Evolutionary conservation across 2,329 filamentous ascomycete species (phyloP), one percentile per base, ranked within the genome.

Genomic region (Trichoderma sp.): DNA sequence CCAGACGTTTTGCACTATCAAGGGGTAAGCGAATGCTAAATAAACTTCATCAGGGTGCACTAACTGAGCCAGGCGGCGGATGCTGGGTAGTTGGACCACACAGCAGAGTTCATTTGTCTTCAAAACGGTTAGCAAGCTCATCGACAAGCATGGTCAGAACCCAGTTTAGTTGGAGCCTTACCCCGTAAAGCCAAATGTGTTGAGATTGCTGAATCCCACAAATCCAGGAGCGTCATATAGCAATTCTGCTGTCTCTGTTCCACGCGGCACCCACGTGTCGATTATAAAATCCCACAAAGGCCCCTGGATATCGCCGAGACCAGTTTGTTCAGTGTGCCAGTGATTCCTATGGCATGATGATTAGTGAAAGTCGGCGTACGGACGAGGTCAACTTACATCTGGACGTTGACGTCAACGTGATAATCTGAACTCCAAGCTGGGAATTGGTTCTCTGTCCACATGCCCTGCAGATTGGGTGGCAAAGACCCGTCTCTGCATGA

Each of bases 321-420:
- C 87, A 0, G 86, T 87, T 67, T 87, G 82, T 39, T 88, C 86
- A 3, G 84, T 83, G 2, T 79, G 81, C 88, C 88, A 90, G 74
- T 89, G 84, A 72, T 89, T 90, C 66, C 66, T 68, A 36, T 39
- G 20, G n/a, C 6, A 50, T 34, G 2, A 28, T 7, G 28, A 6
- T 61, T 12, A 61, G n/a, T 7, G 11, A 23, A 4, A 12, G 6
- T 15, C 17, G n/a, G 13, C 1, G 1, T 17, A 4, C 1, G 8
- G 1, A 7, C 8, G 1, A 4, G 26, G 0, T 3, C 7, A 7
- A 61, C 66, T 23, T 47, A 61, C 88, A 89, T 90, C 73, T 90
- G 86, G 0, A 89, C 71, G 71, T 90, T 90, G 75, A 90, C 89
- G 73, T 90, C 87, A 50, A 84, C 81, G 67, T 88, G 87, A 70